phyloP scores from a whole-genome alignment of 495 filamentous ascomycete genomes.

The Lepraria neglecta region DNA sequence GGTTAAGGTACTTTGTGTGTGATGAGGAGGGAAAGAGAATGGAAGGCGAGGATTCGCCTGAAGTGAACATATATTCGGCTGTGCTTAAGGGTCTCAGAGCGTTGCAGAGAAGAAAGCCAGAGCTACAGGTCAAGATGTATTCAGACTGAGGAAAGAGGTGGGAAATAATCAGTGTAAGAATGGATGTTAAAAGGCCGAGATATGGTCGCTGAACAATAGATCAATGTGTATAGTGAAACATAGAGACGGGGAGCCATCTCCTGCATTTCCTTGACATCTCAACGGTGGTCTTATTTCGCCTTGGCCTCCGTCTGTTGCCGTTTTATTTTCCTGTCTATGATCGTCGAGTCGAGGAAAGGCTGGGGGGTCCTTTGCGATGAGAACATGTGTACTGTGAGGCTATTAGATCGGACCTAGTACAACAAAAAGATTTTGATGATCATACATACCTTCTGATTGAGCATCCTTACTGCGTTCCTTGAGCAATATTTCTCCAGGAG shows the following conservation, averaged over 20 bases:
- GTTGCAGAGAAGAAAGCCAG: no score
- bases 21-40: no score
- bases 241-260: neutral
- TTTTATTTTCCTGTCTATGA: neutral
- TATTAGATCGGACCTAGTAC: neutral
- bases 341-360: neutral
- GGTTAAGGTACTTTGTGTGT: no score
- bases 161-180: no score
- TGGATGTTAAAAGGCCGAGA: no score
- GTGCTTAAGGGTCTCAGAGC: no score
- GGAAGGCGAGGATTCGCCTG: no score
- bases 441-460: neutral
- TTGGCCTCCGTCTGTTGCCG: neutral
- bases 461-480: neutral
- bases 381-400: neutral
- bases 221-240: no score
- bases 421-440: neutral
- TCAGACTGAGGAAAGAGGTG: no score
- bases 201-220: no score
- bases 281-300: neutral
- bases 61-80: no score
- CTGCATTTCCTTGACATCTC: neutral
- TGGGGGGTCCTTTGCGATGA: conserved; percentile 6
- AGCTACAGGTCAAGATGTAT: no score
- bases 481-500: neutral